Evolutionary conservation across 2,329 filamentous ascomycete genomes (phyloP).

Genomic region (Sporothrix variecibatus): DNA sequence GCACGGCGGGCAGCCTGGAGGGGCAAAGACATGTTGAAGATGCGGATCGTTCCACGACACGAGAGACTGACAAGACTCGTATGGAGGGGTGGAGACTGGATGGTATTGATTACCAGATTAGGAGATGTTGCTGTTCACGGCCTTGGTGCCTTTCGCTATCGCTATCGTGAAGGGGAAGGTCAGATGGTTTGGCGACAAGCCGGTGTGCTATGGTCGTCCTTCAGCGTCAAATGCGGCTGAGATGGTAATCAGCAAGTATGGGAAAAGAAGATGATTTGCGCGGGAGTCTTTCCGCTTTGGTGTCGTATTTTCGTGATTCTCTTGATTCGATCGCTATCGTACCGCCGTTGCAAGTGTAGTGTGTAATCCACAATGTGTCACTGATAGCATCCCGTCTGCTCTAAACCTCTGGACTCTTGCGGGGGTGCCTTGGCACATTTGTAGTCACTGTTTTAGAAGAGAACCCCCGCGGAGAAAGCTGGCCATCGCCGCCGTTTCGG

Average conservation of each 20-base stretch:
- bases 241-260: background rate
- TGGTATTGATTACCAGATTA: background rate
- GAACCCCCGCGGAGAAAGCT: background rate
- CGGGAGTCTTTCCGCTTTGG: background rate
- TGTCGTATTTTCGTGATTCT: background rate
- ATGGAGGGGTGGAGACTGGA: background rate
- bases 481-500: background rate
- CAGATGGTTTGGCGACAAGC: background rate
- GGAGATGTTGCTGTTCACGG: background rate
- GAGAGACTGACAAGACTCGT: background rate
- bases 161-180: background rate
- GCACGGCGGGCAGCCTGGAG: conserved; percentile 25
- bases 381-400: conserved; percentile 6
- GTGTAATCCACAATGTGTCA: background rate
- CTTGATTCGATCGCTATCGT: background rate
- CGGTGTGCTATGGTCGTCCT: too few relatives aligned
- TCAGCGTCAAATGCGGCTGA: background rate
- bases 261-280: background rate
- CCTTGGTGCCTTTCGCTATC: background rate
- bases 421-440: background rate
- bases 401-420: background rate
- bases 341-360: background rate
- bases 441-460: background rate
- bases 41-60: background rate
- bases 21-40: conserved; percentile 12